Evolutionary conservation across 2,329 filamentous ascomycete species (phyloP).

Genomic region (Trichoderma koningiopsis): DNA sequence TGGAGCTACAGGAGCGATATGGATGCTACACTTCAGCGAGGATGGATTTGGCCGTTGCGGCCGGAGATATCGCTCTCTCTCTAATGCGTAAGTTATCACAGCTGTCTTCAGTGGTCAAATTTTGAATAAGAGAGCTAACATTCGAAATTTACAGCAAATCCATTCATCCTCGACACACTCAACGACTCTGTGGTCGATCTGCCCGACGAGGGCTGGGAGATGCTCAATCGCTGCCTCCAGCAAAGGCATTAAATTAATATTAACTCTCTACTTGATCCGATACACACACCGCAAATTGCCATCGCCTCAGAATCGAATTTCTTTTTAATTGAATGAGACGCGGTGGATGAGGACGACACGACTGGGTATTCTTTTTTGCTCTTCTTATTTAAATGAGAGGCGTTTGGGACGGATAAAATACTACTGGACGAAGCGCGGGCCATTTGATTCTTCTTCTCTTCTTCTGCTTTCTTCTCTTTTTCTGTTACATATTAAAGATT

Average conservation of each 20-base stretch:
- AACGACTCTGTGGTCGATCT: constrained; percentile 43
- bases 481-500: not conserved
- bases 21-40: constrained; percentile 54
- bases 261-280: not conserved
- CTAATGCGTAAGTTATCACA: constrained; percentile 48
- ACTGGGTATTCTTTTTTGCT: not conserved
- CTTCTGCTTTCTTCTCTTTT: not conserved
- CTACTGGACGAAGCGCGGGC: not conserved
- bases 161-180: constrained; percentile 46
- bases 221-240: constrained; percentile 38
- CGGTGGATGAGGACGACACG: constrained; percentile 11
- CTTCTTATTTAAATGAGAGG: not conserved
- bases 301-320: not conserved
- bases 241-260: constrained; percentile 9
- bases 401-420: constrained; percentile 9
- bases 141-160: constrained; percentile 36
- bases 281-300: not conserved
- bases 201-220: constrained; percentile 41
- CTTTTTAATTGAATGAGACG: not conserved
- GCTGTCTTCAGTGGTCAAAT: not conserved
- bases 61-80: constrained; percentile 43
- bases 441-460: not conserved
- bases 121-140: not conserved
- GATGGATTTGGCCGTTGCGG: constrained; percentile 50
- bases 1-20: constrained; percentile 50